These are phyloP conservation scores for Proliferodiscus dingleyae DNA, from an alignment of 2,329 filamentous ascomycete species.

Conservation along the genomic window DNA sequence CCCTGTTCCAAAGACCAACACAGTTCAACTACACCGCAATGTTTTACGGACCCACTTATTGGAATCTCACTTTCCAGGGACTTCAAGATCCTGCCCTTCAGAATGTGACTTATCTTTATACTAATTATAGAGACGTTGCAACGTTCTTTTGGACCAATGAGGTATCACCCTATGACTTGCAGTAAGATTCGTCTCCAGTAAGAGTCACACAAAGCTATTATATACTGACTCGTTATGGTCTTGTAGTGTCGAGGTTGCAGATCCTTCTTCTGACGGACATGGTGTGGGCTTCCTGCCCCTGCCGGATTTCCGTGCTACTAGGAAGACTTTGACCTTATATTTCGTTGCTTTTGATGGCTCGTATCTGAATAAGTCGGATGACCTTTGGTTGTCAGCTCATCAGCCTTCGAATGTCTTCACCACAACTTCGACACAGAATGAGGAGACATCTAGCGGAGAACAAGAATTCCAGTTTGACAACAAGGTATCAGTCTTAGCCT, in stretches of 20 bases:
- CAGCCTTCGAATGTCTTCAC: neutral
- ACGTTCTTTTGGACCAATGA: no score
- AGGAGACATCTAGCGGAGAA: no score
- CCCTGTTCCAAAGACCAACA: no score
- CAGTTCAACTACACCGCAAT: no score
- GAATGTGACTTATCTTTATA: no score
- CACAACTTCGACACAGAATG: neutral
- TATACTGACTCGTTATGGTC: no score
- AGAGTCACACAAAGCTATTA: neutral
- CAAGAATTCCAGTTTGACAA: no score
- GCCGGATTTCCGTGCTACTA: neutral
- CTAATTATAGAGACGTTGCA: no score
- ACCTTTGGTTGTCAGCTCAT: neutral
- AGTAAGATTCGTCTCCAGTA: neutral
- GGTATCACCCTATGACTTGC: slow-evolving; percentile 22
- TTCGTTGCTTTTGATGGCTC: neutral
- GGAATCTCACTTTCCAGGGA: no score
- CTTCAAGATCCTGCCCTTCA: no score
- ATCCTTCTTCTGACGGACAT: neutral
- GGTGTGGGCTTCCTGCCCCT: no score
- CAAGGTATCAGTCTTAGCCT: neutral
- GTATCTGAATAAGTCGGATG: neutral
- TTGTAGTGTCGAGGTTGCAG: neutral
- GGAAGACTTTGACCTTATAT: neutral
- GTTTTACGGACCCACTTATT: no score